Base-by-base conservation (phyloP, 331 rosid species). In the Prunus yedoensis region DNA sequence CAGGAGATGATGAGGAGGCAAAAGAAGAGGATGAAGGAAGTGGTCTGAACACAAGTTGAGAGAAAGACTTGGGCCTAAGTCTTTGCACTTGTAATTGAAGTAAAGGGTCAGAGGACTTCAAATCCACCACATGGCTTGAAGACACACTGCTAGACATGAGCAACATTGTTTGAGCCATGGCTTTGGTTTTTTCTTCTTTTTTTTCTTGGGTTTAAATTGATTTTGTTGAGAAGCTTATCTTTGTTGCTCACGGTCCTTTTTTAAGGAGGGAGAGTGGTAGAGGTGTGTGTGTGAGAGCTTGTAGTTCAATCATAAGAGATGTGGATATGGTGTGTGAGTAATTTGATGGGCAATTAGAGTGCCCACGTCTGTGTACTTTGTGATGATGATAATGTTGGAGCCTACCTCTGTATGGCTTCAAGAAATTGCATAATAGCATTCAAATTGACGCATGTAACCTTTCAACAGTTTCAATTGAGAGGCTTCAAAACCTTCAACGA, bases 101-200 rank as follows among this genome's bases (percentile, higher is more conserved):
- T 71, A 77, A 85, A 54, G 91, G 70, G 27, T 88, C 88, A 63
- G 84, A 85, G 81, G 78, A 86, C 87, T 89, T 87, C 90, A 87
- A 82, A 61, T 78, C 77, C 66, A 80, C 83, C 4, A 79, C 90
- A 79, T 79, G 83, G 51, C 84, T 81, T 27, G 85, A 70, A 25
- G 91, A 87, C 50, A 87, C 91, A 73, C 87, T 83, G 3, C 71
- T 63, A 10, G 96, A 86, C 92, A 84, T 85, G 77, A 90, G 91
- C 80, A 92, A 62, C 89, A 92, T 83, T 51, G 96, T 89, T 83
- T 93, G 96, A 75, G 98, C 98, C 96, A 93, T 93, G 77, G 74
- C 74, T 83, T 15, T 8, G 25, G 49, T 25, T 57, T 5, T 53
- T 53, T 68, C 28, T 10, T 54, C 7, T 56, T 25, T 20, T 10